These are phyloP conservation scores for Stemphylium lycopersici DNA, from an alignment of 2,329 filamentous ascomycete species.

Conservation along the genomic window DNA sequence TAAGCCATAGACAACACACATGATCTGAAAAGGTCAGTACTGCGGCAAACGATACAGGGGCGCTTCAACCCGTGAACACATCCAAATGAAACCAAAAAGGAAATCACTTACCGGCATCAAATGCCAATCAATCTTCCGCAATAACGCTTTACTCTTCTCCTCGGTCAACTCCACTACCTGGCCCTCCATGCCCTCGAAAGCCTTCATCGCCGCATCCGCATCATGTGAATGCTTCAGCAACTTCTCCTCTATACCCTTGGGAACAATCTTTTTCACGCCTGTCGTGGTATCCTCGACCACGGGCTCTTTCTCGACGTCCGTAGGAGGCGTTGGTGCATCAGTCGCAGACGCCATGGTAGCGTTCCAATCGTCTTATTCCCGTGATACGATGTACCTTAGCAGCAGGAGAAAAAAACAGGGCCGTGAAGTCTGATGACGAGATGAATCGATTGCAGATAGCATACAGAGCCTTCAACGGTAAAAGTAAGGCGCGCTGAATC, in stretches of 20 bases:
- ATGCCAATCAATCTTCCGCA: constrained; percentile 68
- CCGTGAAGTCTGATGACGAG: too few relatives aligned
- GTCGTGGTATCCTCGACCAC: constrained; percentile 12
- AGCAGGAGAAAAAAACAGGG: too few relatives aligned
- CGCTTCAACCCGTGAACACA: not conserved
- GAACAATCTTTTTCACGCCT: constrained; percentile 9
- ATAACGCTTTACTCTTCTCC: constrained; percentile 62
- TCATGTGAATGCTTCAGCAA: constrained; percentile 59
- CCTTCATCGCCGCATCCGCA: constrained; percentile 67
- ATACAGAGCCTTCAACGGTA: not conserved
- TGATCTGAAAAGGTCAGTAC: constrained; percentile 47
- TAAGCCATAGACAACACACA: constrained; percentile 64
- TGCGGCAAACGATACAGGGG: not conserved
- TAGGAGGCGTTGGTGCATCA: not conserved
- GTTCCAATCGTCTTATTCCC: not conserved
- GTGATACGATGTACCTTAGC: too few relatives aligned
- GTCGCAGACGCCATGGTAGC: constrained; percentile 7
- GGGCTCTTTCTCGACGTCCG: constrained; percentile 27
- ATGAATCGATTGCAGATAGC: not conserved
- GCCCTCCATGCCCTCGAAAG: constrained; percentile 57
- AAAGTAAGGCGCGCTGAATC: not conserved
- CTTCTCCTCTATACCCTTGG: constrained; percentile 32
- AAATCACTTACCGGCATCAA: constrained; percentile 57
- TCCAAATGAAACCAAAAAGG: too few relatives aligned
- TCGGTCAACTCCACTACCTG: constrained; percentile 61